Conservation (phyloP, 805 yeast species). For the Torulaspora maleeae region DNA sequence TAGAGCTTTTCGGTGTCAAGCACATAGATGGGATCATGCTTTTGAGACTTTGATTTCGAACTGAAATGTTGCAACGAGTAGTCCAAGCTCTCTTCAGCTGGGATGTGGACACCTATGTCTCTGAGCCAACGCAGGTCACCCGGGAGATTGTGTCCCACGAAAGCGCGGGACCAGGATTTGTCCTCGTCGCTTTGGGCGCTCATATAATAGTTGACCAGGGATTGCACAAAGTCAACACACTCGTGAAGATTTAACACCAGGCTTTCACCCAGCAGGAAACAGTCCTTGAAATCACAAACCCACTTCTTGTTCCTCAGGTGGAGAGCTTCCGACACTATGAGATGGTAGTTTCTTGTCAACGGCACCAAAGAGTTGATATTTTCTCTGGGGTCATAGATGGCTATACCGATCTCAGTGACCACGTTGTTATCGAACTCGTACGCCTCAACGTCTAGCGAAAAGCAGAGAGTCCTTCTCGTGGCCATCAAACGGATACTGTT, state of each 20-base stretch:
- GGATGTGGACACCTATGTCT: constrained; percentile 45
- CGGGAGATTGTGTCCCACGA: constrained; percentile 57
- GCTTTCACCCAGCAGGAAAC: constrained; percentile 50
- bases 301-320: constrained; percentile 46
- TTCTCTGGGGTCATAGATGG: constrained; percentile 51
- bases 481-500: constrained; percentile 23
- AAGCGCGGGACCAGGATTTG: constrained; percentile 32
- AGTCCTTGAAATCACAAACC: constrained; percentile 50
- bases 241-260: constrained; percentile 38
- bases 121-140: constrained; percentile 54
- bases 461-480: constrained; percentile 32
- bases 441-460: constrained; percentile 55
- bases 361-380: constrained; percentile 41
- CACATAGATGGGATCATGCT: constrained; percentile 11
- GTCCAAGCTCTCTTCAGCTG: constrained; percentile 24
- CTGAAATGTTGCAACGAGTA: constrained; percentile 1
- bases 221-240: constrained; percentile 40
- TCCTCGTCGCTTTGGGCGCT: constrained; percentile 26
- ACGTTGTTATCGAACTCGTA: constrained; percentile 42
- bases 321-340: constrained; percentile 43
- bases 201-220: constrained; percentile 43
- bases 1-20: constrained; percentile 50
- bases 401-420: constrained; percentile 55
- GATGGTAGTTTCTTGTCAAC: constrained; percentile 39
- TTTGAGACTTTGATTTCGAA: background rate